These are phyloP conservation scores for Colletotrichum limetticola DNA, from an alignment of 2,329 filamentous ascomycete genomes.

Conservation along the genomic window DNA sequence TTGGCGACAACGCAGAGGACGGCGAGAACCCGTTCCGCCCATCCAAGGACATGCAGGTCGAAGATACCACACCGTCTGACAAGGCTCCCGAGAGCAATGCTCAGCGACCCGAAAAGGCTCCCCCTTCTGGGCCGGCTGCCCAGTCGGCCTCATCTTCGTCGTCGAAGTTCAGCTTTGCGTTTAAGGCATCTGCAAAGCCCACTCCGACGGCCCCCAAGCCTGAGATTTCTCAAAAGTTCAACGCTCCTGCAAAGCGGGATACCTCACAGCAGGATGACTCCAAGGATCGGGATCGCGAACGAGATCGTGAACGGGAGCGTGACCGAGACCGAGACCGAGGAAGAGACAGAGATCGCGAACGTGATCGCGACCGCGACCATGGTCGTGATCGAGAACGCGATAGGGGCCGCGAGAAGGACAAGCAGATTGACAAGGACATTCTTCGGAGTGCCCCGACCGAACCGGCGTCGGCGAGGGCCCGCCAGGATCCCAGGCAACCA, in stretches of 20 bases:
- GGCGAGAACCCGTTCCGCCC: slow-evolving; percentile 71
- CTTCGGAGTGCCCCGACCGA: slow-evolving; percentile 63
- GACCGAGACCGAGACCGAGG: slow-evolving; percentile 35
- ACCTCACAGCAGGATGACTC: slow-evolving; percentile 45
- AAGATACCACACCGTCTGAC: slow-evolving; percentile 61
- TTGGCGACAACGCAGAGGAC: slow-evolving; percentile 55
- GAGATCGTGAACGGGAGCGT: slow-evolving; percentile 43
- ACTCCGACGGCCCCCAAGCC: slow-evolving; percentile 68
- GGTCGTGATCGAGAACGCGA: slow-evolving; percentile 47
- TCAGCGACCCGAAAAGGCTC: slow-evolving; percentile 64
- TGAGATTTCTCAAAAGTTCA: slow-evolving; percentile 76
- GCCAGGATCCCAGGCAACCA: slow-evolving; percentile 46
- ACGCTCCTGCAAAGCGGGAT: slow-evolving; percentile 64
- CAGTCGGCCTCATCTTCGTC: slow-evolving; percentile 54
- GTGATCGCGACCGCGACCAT: slow-evolving; percentile 44
- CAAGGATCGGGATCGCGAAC: slow-evolving; percentile 22
- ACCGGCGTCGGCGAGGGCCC: slow-evolving; percentile 59
- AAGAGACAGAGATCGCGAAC: slow-evolving; percentile 22
- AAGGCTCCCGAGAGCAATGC: slow-evolving; percentile 60
- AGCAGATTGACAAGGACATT: slow-evolving; percentile 56
- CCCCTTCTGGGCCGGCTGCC: slow-evolving; percentile 64
- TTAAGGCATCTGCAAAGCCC: slow-evolving; percentile 78
- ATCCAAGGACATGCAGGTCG: slow-evolving; percentile 72
- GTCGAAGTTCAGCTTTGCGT: slow-evolving; percentile 91
- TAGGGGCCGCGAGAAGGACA: slow-evolving; percentile 49